These are phyloP conservation scores for Houttuynia cordata DNA, from an alignment of 164 flowering plant genomes.

Conservation along the genomic window DNA sequence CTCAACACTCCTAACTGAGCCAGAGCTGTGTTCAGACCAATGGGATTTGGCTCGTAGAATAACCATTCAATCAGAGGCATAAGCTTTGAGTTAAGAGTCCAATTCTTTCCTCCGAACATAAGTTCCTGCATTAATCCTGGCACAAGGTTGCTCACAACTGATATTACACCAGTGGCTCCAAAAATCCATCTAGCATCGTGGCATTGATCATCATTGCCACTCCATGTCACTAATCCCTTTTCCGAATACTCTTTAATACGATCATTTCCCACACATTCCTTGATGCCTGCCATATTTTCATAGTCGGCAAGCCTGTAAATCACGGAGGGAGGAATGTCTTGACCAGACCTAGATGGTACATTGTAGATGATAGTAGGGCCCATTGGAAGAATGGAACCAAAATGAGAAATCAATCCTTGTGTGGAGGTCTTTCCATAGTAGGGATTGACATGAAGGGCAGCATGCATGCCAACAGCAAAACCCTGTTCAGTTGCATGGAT, in stretches of 20 bases:
- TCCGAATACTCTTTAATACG: conserved; percentile 50
- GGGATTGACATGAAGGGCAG: conserved; percentile 87
- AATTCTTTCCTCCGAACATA: conserved; percentile 53
- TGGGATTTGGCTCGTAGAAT: conserved; percentile 63
- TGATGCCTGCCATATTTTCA: conserved; percentile 67
- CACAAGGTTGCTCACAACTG: conserved; percentile 68
- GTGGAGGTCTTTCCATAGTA: conserved; percentile 87
- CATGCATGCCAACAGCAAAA: conserved; percentile 94
- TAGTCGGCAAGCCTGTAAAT: conserved; percentile 35
- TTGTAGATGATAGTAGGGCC: conserved; percentile 80
- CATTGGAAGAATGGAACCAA: conserved; percentile 58
- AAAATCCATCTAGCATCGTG: conserved; percentile 78
- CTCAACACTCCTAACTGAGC: conserved; percentile 82
- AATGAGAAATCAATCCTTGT: conserved; percentile 67
- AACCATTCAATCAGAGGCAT: conserved; percentile 39
- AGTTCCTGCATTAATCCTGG: conserved; percentile 64
- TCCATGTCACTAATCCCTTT: conserved; percentile 61
- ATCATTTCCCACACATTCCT: conserved; percentile 75
- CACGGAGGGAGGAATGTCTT: conserved; percentile 71
- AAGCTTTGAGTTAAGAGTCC: conserved; percentile 40
- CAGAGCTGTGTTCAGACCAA: conserved; percentile 69
- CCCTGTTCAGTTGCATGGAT: conserved; percentile 91
- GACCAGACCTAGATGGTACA: conserved; percentile 75
- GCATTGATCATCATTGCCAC: conserved; percentile 81
- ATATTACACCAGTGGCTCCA: conserved; percentile 74